Percentiles rank a stretch among this genome's conserved stretches.
These are phyloP conservation scores for Murraya paniculata DNA, from an alignment of 345 rosid species.

Conservation along the genomic window DNA sequence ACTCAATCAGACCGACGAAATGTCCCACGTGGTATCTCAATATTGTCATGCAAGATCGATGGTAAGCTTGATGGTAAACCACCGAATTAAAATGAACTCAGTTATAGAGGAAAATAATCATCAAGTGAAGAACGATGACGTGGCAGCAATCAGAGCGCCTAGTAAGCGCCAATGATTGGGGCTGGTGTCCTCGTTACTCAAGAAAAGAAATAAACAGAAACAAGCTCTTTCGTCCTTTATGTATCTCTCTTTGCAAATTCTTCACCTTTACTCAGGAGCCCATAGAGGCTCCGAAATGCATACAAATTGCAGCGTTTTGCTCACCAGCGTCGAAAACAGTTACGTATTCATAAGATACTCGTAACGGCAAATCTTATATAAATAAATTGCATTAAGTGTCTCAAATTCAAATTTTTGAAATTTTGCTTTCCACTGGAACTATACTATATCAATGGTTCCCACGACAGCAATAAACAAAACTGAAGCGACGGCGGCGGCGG, in stretches of 20 bases:
- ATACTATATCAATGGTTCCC: background rate
- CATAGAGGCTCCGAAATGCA: slow-evolving; percentile 22
- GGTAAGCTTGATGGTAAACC: background rate
- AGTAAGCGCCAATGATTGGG: slow-evolving; percentile 9
- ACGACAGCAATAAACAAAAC: background rate
- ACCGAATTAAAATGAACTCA: background rate
- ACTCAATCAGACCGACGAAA: too few relatives aligned
- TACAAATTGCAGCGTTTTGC: slow-evolving; percentile 7
- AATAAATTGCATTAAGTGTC: background rate
- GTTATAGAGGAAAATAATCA: background rate
- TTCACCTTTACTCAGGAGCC: background rate
- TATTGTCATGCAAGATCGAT: background rate
- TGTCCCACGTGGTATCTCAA: background rate
- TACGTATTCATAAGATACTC: background rate
- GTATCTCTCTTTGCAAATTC: background rate
- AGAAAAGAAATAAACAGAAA: background rate
- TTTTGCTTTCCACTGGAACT: background rate
- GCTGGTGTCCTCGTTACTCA: background rate
- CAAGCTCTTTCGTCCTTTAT: background rate
- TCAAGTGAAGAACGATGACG: background rate
- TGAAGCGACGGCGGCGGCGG: background rate
- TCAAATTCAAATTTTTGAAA: background rate
- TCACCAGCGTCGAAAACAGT: background rate
- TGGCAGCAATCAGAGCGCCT: background rate
- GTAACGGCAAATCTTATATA: background rate